Evolutionary conservation across 2,329 filamentous ascomycete genomes (phyloP), one percentile per base, ranked within the genome.

Genomic region (Neonectria sp.): DNA sequence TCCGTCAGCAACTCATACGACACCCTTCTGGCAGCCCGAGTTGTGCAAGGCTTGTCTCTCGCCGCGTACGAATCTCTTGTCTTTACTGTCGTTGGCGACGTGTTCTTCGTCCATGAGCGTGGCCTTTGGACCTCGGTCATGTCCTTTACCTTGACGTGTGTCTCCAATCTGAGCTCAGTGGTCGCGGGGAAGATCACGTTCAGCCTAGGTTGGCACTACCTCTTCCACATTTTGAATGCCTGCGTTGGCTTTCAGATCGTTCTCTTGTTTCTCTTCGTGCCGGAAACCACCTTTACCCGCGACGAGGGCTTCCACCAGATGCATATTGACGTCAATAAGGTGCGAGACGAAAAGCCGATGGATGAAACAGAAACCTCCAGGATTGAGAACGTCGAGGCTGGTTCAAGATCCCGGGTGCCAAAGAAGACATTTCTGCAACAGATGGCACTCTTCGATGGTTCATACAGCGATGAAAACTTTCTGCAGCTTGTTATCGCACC

Each of bases 31-130:
- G 65, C 57, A 1, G 61, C 61, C 12, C 43, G 65, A 21, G 9
- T 65, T 6, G 24, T 68, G 6, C 65, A 68, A 45, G 65, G 65
- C 11, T 9, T 58, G 7, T 58, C 56, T 17, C 43, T 24, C 12
- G 55, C 61, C 6, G 65, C 65, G 2, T 65, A 68, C 45, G 65
- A 68, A 12, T 68, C 65, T 4, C 61, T 68, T n/a, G 48, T 57
- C 3, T 37, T 37, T 5, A 27, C 65, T 24, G 56, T 65, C 15
- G 21, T 68, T 4, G 55, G 31, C n/a, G 65, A 68, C 52, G 33
- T 68, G 2, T 68, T 61, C 48, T 68, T 68, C 48, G 65, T 68
- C 7, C 65, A 68, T 40, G 21, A 68, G 40, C 61, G 65, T 13
- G 65, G 65, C 7, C 35, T 61, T 35, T 61, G 57, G 17, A 21